Percentiles rank a stretch among this genome's conserved stretches.
Conservation (phyloP, 2,329 filamentous ascomycete genomes). For the Pezicula neosporulosa region DNA sequence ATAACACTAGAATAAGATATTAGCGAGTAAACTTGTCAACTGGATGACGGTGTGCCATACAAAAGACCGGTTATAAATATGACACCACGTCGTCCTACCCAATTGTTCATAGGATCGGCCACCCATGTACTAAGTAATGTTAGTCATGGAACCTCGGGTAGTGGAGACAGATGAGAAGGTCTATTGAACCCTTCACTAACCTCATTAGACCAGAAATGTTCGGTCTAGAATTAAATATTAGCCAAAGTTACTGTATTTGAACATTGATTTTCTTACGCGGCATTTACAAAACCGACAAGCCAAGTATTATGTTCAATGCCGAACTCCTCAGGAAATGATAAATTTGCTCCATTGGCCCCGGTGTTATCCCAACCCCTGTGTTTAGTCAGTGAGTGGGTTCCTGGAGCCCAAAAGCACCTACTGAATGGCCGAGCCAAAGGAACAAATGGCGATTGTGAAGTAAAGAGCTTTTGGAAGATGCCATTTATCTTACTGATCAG, state of each 20-base stretch:
- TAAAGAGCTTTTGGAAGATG: conserved; percentile 59
- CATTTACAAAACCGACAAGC: conserved; percentile 57
- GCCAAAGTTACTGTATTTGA: background rate
- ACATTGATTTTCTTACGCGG: conserved; percentile 16
- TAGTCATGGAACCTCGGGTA: conserved; percentile 40
- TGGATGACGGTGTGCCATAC: background rate
- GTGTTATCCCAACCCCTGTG: conserved; percentile 36
- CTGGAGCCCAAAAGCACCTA: background rate
- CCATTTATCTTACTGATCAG: conserved; percentile 52
- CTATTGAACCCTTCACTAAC: conserved; percentile 30
- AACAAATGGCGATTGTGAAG: conserved; percentile 65
- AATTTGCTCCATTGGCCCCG: conserved; percentile 44
- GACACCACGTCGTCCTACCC: conserved; percentile 62
- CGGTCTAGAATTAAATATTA: conserved; percentile 20
- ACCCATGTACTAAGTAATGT: conserved; percentile 56
- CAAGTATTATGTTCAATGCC: conserved; percentile 47
- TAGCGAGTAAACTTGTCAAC: background rate
- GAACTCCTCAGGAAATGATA: conserved; percentile 41
- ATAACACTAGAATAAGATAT: conserved; percentile 40
- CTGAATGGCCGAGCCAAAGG: conserved; percentile 67
- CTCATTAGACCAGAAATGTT: conserved; percentile 3
- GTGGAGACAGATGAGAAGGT: conserved; percentile 59
- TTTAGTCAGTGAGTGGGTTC: background rate
- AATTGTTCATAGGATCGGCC: conserved; percentile 60
- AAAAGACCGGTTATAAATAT: conserved; percentile 75